Evolutionary conservation across 441 rosid genomes (phyloP).

Genomic region (Gossypium gossypioides): DNA sequence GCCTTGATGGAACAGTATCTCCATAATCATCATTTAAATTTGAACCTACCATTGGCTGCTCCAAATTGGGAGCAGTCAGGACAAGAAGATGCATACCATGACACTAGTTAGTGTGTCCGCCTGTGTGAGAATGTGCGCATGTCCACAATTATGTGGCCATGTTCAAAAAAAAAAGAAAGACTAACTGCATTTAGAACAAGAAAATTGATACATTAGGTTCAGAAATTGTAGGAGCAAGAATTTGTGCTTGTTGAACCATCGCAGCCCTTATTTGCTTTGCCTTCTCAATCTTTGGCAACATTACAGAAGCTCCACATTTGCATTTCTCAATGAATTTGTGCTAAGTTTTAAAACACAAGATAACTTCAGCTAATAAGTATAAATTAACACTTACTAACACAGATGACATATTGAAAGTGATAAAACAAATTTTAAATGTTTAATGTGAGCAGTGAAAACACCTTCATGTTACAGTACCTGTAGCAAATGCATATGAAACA

Average conservation of each 20-base stretch:
- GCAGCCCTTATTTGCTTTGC: slow-evolving; percentile 66
- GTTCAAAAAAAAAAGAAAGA: not conserved
- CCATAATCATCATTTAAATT: slow-evolving; percentile 57
- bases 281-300: slow-evolving; percentile 87
- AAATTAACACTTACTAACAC: not conserved
- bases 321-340: slow-evolving; percentile 93
- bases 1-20: slow-evolving; percentile 68
- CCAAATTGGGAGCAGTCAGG: slow-evolving; percentile 18
- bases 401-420: not conserved
- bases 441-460: not conserved
- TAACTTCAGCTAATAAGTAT: slow-evolving; percentile 14
- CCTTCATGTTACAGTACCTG: not conserved
- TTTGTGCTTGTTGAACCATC: slow-evolving; percentile 58
- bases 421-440: not conserved
- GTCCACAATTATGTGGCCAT: not conserved
- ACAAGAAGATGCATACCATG: not conserved
- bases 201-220: slow-evolving; percentile 37
- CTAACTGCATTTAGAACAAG: slow-evolving; percentile 10
- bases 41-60: slow-evolving; percentile 50
- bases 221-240: slow-evolving; percentile 29
- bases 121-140: not conserved
- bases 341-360: slow-evolving; percentile 34
- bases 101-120: not conserved
- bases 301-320: slow-evolving; percentile 79
- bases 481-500: not conserved